Percentiles rank a stretch among this genome's conserved stretches.
These are phyloP conservation scores for Fusarium chaquense DNA, from an alignment of 2,329 filamentous ascomycete species.

Conservation along the genomic window DNA sequence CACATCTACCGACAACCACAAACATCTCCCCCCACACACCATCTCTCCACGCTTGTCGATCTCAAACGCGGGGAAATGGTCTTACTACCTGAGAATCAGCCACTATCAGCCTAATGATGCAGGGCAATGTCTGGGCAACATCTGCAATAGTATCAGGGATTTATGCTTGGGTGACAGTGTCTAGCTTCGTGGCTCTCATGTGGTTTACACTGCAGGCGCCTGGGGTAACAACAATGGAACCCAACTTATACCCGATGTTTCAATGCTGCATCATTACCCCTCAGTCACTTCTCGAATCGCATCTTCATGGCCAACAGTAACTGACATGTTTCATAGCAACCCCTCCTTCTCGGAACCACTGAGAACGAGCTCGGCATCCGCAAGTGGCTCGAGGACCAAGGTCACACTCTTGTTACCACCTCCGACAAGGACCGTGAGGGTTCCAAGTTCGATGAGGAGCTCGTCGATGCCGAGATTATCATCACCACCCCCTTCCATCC, in stretches of 20 bases:
- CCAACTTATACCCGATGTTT: constrained; percentile 28
- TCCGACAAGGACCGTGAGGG: constrained; percentile 96
- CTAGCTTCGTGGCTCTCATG: constrained; percentile 19
- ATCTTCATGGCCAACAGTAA: constrained; percentile 18
- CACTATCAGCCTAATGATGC: constrained; percentile 41
- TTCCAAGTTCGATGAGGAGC: constrained; percentile 94
- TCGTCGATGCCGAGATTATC: constrained; percentile 97
- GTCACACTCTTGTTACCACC: constrained; percentile 96
- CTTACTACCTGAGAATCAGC: constrained; percentile 41
- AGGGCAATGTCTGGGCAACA: constrained; percentile 36
- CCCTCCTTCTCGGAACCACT: constrained; percentile 89
- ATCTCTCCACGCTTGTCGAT: constrained; percentile 40
- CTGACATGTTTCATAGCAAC: constrained; percentile 63
- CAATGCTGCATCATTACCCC: constrained; percentile 12
- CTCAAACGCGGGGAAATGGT: constrained; percentile 48
- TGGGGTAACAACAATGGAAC: constrained; percentile 29
- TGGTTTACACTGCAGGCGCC: constrained; percentile 29
- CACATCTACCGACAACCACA: constrained; percentile 23
- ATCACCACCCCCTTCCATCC: constrained; percentile 99
- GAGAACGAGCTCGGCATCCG: constrained; percentile 98
- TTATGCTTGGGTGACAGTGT: constrained; percentile 23
- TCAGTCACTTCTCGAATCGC: constrained; percentile 5
- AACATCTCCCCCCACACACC: constrained; percentile 35
- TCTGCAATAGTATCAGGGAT: constrained; percentile 15
- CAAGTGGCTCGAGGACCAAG: constrained; percentile 97